Evolutionary conservation across 2,329 filamentous ascomycete genomes (phyloP).

Genomic region (Exserohilum turcica): DNA sequence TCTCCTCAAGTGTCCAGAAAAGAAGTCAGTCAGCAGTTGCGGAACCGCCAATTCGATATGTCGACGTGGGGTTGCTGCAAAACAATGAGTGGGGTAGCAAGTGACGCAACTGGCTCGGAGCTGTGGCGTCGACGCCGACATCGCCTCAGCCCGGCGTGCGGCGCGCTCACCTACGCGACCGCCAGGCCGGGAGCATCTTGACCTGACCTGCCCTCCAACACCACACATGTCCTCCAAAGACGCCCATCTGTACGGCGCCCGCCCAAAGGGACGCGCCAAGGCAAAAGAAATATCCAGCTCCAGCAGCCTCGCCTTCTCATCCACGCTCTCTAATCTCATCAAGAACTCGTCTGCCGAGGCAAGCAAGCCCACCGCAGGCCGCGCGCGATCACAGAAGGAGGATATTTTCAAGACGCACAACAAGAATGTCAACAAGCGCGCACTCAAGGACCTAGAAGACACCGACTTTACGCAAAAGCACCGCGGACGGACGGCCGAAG

Average conservation of each 20-base stretch:
- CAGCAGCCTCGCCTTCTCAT: slow-evolving; percentile 81
- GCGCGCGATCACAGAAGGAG: slow-evolving; percentile 64
- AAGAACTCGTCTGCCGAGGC: slow-evolving; percentile 51
- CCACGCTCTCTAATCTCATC: slow-evolving; percentile 83
- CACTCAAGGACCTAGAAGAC: slow-evolving; percentile 63
- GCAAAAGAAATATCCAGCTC: slow-evolving; percentile 71
- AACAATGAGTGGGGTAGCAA: slow-evolving; percentile 27
- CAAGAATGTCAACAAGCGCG: slow-evolving; percentile 65
- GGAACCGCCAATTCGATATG: slow-evolving; percentile 13
- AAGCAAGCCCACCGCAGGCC: slow-evolving; percentile 54
- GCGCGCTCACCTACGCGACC: slow-evolving; percentile 16
- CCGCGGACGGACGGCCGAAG: slow-evolving; percentile 59
- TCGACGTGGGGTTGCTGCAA: slow-evolving; percentile 22
- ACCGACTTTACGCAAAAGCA: slow-evolving; percentile 65
- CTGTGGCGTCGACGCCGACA: slow-evolving; percentile 31
- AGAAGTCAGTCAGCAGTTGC: slow-evolving; percentile 5
- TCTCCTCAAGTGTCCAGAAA: neutral
- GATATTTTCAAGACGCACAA: slow-evolving; percentile 73
- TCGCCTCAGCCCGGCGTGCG: slow-evolving; percentile 23
- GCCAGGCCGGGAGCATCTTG: neutral
- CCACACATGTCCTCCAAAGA: slow-evolving; percentile 55
- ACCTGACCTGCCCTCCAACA: slow-evolving; percentile 5
- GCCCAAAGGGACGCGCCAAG: slow-evolving; percentile 60
- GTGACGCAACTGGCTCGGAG: slow-evolving; percentile 24
- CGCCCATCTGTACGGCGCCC: slow-evolving; percentile 76